Evolutionary conservation across 805 yeast species (phyloP), one percentile per base, ranked within the genome.

Genomic region (Metschnikowia picachoensis): DNA sequence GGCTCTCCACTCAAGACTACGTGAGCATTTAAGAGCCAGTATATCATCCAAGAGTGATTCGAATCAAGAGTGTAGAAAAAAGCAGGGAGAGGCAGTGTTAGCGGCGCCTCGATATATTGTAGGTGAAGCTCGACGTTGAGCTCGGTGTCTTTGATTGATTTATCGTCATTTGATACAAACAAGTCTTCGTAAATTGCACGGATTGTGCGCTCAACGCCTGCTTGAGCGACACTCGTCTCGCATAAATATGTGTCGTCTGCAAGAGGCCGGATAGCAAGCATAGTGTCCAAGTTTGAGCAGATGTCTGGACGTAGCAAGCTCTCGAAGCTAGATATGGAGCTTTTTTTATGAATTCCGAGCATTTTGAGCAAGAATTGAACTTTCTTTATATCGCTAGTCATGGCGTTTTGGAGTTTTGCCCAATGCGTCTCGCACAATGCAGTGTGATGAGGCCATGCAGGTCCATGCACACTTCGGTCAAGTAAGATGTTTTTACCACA

Each of bases 11-110:
- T 41, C 31, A 68, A 45, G 20, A 67, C 30, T 10, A 37, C 34
- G 28, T 56, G 53, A 4, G 67, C 72, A 60, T 88, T 89, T 37
- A 78, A 60, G 7, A 84, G 66, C 99, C 99, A 94, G 61, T 86
- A 92, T 1, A 87, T 48, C 58, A 92, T 67, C 98, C 98, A 94
- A 0, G 96, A 82, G 49, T 85, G 90, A n/a, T 94, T 86, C 0
- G 97, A 94, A 64, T 92, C 97, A 39, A 88, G 70, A 0, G 76
- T 75, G 3, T 64, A 60, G 61, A 76, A 84, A 8, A 62, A 67
- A 2, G 66, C 51, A 0, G 90, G 86, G 27, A 86, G 69, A 14
- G 74, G 67, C 10, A 64, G 59, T 9, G 60, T 54, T 20, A 80
- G 64, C 15, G 70, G 67, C n/a, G 59, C 47, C 16, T 67, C 62